Percentiles rank a stretch among this genome's conserved stretches.
phyloP scores from a whole-genome alignment of 345 rosid species.

The Eucalyptus sp. region DNA sequence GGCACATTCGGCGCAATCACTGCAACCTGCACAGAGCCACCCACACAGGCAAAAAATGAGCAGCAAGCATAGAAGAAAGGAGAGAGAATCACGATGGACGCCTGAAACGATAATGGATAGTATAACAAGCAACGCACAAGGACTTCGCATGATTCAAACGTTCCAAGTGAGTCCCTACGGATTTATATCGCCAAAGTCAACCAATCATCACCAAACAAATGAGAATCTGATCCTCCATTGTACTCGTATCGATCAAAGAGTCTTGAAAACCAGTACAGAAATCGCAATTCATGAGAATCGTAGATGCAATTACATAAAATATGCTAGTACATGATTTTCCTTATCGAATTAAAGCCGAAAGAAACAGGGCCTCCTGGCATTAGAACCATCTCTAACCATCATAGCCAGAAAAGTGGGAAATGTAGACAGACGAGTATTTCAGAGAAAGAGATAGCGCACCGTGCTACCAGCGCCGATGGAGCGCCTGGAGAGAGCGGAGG shows the following conservation, averaged over 20 bases:
- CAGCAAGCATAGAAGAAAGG: not conserved
- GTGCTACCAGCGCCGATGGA: constrained; percentile 62
- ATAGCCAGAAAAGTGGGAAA: not conserved
- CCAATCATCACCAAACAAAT: not conserved
- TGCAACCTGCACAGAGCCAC: constrained; percentile 45
- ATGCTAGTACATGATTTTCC: not conserved
- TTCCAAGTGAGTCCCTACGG: not conserved
- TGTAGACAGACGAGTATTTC: not conserved
- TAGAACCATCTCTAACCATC: not conserved
- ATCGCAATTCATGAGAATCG: not conserved
- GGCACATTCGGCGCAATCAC: constrained; percentile 82
- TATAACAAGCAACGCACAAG: not conserved
- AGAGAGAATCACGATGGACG: not conserved
- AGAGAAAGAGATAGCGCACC: constrained; percentile 19
- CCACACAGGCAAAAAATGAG: not conserved
- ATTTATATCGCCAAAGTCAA: not conserved
- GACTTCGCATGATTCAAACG: not conserved
- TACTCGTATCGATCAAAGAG: not conserved
- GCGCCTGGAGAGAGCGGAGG: constrained; percentile 66
- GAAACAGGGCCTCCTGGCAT: not conserved
- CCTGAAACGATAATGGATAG: not conserved
- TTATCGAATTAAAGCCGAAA: not conserved
- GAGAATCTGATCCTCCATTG: not conserved
- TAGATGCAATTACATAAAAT: not conserved
- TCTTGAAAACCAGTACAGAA: not conserved